Percentiles rank a stretch among this genome's conserved stretches.
phyloP scores from a whole-genome alignment of 768 basidiomycete genomes.

The Amanita fuliginea region DNA sequence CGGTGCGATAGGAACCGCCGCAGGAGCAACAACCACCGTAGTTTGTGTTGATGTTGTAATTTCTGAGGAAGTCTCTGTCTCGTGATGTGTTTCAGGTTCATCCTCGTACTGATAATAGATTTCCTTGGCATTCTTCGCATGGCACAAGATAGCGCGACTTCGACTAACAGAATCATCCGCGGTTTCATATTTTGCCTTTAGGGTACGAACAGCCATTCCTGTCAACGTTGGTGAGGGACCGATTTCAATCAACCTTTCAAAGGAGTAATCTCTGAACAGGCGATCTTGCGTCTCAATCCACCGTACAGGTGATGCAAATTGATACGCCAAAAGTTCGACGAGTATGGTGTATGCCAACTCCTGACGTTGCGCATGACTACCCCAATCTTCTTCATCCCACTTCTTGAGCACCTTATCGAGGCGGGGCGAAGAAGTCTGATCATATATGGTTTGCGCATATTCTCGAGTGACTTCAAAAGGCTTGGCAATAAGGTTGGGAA shows the following conservation, averaged over 20 bases:
- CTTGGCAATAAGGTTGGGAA: conserved; percentile 90
- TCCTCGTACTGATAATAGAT: conserved; percentile 98
- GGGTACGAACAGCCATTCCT: conserved; percentile 85
- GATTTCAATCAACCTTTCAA: conserved; percentile 91
- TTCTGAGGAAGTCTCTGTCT: conserved; percentile 20
- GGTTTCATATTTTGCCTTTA: conserved; percentile 89
- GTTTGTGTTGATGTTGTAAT: conserved; percentile 25
- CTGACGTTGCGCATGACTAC: conserved; percentile 68
- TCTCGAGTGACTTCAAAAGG: conserved; percentile 76
- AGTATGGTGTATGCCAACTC: conserved; percentile 93
- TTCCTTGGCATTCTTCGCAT: conserved; percentile 92
- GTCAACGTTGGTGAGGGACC: conserved; percentile 95
- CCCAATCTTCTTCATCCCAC: conserved; percentile 94
- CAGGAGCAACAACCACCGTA: conserved; percentile 27
- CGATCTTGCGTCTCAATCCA: conserved; percentile 99
- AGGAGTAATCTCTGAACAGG: conserved; percentile 75
- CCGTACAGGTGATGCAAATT: conserved; percentile 95
- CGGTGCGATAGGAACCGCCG: conserved; percentile 34
- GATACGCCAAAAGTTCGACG: conserved; percentile 94
- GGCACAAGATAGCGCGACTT: conserved; percentile 76
- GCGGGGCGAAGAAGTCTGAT: conserved; percentile 91
- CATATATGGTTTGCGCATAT: conserved; percentile 92
- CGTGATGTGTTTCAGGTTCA: conserved; percentile 39
- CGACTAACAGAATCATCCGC: conserved; percentile 78
- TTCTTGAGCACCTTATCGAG: conserved; percentile 90